Evolutionary conservation across 2,329 filamentous ascomycete species (phyloP).

Genomic region (Alternaria brassicae): DNA sequence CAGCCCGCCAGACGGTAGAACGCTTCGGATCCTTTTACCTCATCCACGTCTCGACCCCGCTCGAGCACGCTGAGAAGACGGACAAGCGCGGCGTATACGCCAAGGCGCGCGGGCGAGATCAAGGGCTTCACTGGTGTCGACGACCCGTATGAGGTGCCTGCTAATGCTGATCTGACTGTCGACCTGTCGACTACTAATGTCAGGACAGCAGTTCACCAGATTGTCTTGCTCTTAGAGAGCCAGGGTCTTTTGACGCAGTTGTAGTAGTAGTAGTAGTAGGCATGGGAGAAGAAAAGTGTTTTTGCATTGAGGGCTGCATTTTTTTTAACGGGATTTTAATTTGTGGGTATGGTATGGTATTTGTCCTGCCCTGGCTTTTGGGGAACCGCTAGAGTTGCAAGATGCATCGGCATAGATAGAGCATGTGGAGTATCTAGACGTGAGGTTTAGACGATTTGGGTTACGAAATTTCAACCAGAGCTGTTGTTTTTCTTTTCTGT

Average conservation of each 20-base stretch:
- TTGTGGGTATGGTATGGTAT: background rate
- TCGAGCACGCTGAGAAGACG: conserved; percentile 93
- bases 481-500: background rate
- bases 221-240: conserved; percentile 89
- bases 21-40: conserved; percentile 93
- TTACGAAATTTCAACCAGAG: background rate
- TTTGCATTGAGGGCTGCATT: background rate
- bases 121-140: conserved; percentile 98
- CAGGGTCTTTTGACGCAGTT: conserved; percentile 78
- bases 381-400: background rate
- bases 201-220: conserved; percentile 94
- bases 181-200: conserved; percentile 87
- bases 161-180: conserved; percentile 82
- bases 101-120: conserved; percentile 87
- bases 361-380: background rate
- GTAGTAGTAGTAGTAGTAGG: too few relatives aligned
- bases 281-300: background rate
- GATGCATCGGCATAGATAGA: conserved; percentile 1
- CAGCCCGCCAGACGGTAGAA: conserved; percentile 84
- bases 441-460: conserved; percentile 4
- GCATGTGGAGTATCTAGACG: conserved; percentile 8
- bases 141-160: conserved; percentile 89
- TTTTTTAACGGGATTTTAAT: background rate
- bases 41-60: conserved; percentile 89
- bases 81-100: conserved; percentile 92